Base-by-base conservation (phyloP, 495 filamentous ascomycete genomes). In the Penicillium angulare region DNA sequence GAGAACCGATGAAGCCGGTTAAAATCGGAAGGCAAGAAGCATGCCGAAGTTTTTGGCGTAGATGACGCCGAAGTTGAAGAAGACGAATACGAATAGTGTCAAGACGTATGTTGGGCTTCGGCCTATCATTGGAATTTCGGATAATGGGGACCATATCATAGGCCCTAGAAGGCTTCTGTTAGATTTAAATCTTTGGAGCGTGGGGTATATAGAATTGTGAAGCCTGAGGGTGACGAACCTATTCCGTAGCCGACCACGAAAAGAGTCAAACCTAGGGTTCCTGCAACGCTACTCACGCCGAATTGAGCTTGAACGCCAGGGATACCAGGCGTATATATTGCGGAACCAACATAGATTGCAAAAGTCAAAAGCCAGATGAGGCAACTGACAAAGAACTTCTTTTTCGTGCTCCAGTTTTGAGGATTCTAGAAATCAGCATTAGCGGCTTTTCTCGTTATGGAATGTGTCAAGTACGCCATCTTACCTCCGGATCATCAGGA, bases 1-100 rank as follows among this genome's bases (percentile, higher is more conserved):
- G 79, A 0, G 68, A 73, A 26, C 79, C 78, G 42, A 81, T 67
- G 49, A 81, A 77, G 2, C 79, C 79, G 12, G 73, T 75, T 1
- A 81, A 44, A 82, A 82, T 4, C 79, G 77, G 48, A 82, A 78
- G 6, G 74, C 77, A 0, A 82, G 60, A 2, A 82, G 61, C 65
- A 76, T 78, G 42, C 68, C 75, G 42, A 81, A 74, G 57, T 80
- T 80, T 0, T 59, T 64, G 6, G 76, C 73, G 2, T 73, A 61
- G 0, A 72, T 70, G 21, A 74, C 73, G 1, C 65, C 71, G 23
- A 78, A 65, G 26, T 78, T 70, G 55, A 83, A 65, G 47, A 80
- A 69, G 27, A 81, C 75, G 54, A 83, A 82, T 17, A 80, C 46
- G 22, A 70, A 32, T 2, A 79, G 63, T 1, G 76, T 78, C 4